Evolutionary conservation across 371 early-diverging fungal species (phyloP), one percentile per base, ranked within the genome.

Genomic region (Conidiobolus incongruus): DNA sequence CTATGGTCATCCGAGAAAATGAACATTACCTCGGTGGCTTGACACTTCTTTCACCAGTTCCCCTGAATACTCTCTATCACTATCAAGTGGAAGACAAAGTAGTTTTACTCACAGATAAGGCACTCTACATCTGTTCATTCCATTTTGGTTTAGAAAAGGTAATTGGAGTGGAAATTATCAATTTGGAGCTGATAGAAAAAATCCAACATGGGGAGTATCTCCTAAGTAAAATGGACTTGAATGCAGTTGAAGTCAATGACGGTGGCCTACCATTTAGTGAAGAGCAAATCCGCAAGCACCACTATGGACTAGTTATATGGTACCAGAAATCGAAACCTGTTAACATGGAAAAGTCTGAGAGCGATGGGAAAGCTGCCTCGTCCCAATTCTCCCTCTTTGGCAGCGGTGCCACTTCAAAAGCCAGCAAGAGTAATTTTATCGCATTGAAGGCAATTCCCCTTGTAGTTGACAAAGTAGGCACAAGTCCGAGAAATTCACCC

Each of bases 141-240:
- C 70, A 78, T 52, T 75, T 76, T 44, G 64, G 62, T 35, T 52
- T 74, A 44, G 78, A 76, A 47, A 77, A 78, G 49, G 76, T 77
- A 0, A 55, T 75, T 0, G 70, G 75, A 52, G 76, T 75, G 43
- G 60, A 65, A 41, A 48, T 77, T 32, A 56, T 81, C 22, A 68
- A 53, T 6, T 53, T 81, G 2, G 61, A 67, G 12, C 66, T 61
- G 24, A 61, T 81, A 36, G 45, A 47, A 0, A 54, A 57, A 0
- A 60, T 81, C 34, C 75, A 73, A 47, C 58, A 70, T 43, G 81
- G 68, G 20, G 48, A 49, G 12, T 56, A 44, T 44, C 45, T 53
- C 20, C 29, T 54, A 28, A 58, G 50, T 0, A 38, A 31, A 10
- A 6, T 10, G n/a, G 43, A 43, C 23, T 23, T 38, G 5, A 16